A percentile compares a stretch with the other conserved stretches of the same genome.
Conservation (phyloP, 2,329 filamentous ascomycete genomes). For the Calonectria ilicicola region DNA sequence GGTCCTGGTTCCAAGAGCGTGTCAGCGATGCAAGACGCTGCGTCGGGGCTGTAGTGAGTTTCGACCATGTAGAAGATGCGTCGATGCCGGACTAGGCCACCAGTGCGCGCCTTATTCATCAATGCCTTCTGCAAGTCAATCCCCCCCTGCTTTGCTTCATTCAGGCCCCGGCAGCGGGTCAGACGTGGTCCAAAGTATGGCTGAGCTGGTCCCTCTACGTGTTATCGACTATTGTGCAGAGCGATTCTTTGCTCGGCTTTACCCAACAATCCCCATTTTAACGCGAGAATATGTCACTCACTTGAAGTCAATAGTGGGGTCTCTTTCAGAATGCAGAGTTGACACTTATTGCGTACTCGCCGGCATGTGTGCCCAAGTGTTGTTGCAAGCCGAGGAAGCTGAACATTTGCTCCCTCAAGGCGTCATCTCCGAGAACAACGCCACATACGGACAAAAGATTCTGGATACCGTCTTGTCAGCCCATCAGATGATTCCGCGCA, state of each 20-base stretch:
- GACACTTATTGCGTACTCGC: conserved; percentile 53
- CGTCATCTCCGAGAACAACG: conserved; percentile 50
- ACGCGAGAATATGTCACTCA: conserved; percentile 51
- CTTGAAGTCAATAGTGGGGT: conserved; percentile 40
- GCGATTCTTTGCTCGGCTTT: conserved; percentile 54
- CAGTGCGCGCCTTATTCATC: conserved; percentile 49
- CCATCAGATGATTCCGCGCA: conserved; percentile 48
- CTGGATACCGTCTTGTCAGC: conserved; percentile 51
- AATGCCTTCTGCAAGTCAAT: conserved; percentile 16
- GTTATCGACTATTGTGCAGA: conserved; percentile 53
- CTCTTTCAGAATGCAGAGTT: conserved; percentile 39
- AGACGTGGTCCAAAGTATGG: conserved; percentile 38
- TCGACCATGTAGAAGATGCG: conserved; percentile 57
- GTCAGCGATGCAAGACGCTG: conserved; percentile 56
- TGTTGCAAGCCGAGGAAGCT: conserved; percentile 56
- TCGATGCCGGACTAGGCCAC: conserved; percentile 54
- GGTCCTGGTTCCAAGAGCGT: conserved; percentile 57
- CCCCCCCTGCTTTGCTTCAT: not conserved
- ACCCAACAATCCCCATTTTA: conserved; percentile 58
- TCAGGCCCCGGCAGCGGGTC: not conserved
- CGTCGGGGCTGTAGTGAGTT: conserved; percentile 59
- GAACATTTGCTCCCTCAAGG: conserved; percentile 47
- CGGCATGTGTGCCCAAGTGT: conserved; percentile 55
- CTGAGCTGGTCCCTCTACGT: conserved; percentile 47
- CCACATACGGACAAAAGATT: conserved; percentile 52